phyloP scores from a whole-genome alignment of 768 basidiomycete species.

The Cystoderma amianthinum region DNA sequence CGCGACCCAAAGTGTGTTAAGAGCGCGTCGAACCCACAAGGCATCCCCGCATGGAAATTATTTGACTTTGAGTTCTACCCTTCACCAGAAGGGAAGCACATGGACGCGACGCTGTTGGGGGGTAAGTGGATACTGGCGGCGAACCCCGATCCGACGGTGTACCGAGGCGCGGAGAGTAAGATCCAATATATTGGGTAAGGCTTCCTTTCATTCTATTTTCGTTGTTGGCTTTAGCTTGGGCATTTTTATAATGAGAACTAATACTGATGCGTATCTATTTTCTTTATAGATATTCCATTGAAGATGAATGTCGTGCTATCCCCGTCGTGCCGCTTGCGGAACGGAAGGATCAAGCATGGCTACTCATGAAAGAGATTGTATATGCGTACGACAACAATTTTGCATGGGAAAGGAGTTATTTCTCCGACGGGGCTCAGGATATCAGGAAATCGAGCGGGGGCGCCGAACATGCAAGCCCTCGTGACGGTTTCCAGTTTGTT shows the following conservation, averaged over 20 bases:
- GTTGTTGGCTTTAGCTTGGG: no score
- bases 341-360: conserved; percentile 16
- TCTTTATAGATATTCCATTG: conserved; percentile 20
- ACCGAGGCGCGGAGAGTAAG: conserved; percentile 7
- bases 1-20: conserved; percentile 18
- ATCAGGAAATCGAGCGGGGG: no score
- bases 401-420: conserved; percentile 18
- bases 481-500: conserved; percentile 10
- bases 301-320: conserved; percentile 16
- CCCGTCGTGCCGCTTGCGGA: conserved; percentile 17
- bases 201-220: no score
- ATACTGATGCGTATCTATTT: conserved; percentile 3
- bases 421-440: conserved; percentile 11
- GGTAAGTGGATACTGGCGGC: conserved; percentile 25
- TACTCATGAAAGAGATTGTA: conserved; percentile 20
- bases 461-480: no score
- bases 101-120: conserved; percentile 11
- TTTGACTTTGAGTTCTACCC: conserved; percentile 23
- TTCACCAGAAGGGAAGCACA: conserved; percentile 11
- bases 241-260: background rate
- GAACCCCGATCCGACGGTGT: conserved; percentile 14
- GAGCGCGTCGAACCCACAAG: conserved; percentile 16
- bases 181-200: conserved; percentile 20
- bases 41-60: conserved; percentile 29
- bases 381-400: conserved; percentile 17